phyloP scores from a whole-genome alignment of 2,329 filamentous ascomycete genomes.

The Botrytis aclada region DNA sequence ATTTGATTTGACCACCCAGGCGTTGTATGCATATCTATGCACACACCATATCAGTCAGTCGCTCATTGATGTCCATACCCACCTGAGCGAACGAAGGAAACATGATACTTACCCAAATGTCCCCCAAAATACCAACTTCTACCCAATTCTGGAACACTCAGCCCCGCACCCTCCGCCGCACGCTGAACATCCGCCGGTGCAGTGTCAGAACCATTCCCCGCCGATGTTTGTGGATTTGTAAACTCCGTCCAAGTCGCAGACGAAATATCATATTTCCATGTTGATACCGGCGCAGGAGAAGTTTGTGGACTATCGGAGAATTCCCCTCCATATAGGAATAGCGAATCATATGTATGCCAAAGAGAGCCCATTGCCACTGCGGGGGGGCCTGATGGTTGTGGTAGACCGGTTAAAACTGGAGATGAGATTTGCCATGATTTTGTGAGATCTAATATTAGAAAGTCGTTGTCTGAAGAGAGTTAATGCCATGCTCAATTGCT shows the following conservation, averaged over 20 bases:
- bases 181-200: slow-evolving; percentile 59
- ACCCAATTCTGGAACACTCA: slow-evolving; percentile 66
- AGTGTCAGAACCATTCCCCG: slow-evolving; percentile 59
- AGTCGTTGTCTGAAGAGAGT: slow-evolving; percentile 59
- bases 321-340: slow-evolving; percentile 73
- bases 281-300: slow-evolving; percentile 56
- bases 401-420: slow-evolving; percentile 60
- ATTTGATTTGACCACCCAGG: slow-evolving; percentile 65
- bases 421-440: slow-evolving; percentile 66
- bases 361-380: slow-evolving; percentile 70
- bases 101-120: slow-evolving; percentile 43
- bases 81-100: not conserved
- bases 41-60: not conserved
- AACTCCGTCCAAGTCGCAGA: slow-evolving; percentile 62
- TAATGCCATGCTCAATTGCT: not conserved
- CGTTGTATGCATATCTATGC: slow-evolving; percentile 47
- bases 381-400: slow-evolving; percentile 66
- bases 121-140: slow-evolving; percentile 78
- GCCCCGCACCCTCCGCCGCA: slow-evolving; percentile 69
- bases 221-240: slow-evolving; percentile 56
- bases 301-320: slow-evolving; percentile 62
- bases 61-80: not conserved
- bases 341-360: slow-evolving; percentile 67
- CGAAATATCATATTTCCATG: slow-evolving; percentile 68
- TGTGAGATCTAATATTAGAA: slow-evolving; percentile 68